phyloP scores from a whole-genome alignment of 306 rosid species.

The Vigna mungo region DNA sequence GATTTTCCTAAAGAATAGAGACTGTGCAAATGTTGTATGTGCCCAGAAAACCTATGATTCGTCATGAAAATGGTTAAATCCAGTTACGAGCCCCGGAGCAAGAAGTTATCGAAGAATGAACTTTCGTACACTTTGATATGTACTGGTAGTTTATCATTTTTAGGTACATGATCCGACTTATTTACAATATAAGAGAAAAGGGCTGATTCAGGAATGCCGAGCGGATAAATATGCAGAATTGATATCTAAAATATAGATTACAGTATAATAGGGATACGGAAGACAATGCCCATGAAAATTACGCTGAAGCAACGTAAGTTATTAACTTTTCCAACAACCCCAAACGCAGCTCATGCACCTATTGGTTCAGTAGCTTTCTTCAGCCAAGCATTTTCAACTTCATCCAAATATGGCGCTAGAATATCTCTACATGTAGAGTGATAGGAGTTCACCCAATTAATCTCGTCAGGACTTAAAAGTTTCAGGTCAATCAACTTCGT shows the following conservation, averaged over 20 bases:
- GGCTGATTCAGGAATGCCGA: not conserved
- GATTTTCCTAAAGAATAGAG: no score
- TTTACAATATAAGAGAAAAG: not conserved
- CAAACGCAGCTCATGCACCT: slow-evolving; percentile 49
- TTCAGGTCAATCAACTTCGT: slow-evolving; percentile 79
- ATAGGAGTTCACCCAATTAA: slow-evolving; percentile 84
- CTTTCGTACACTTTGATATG: not conserved
- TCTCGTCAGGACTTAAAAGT: slow-evolving; percentile 71
- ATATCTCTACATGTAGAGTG: slow-evolving; percentile 78
- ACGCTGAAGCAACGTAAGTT: slow-evolving; percentile 13
- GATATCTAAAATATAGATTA: slow-evolving; percentile 24
- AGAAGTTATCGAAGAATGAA: slow-evolving; percentile 3
- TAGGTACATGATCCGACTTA: slow-evolving; percentile 26
- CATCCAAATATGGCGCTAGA: slow-evolving; percentile 71
- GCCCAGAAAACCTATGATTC: not conserved
- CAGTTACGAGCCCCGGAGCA: not conserved
- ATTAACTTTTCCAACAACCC: slow-evolving; percentile 1
- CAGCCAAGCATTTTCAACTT: slow-evolving; percentile 85
- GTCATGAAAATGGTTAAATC: not conserved
- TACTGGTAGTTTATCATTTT: not conserved
- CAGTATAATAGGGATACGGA: slow-evolving; percentile 5
- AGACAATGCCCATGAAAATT: slow-evolving; percentile 21
- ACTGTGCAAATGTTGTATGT: no score
- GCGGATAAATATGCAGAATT: slow-evolving; percentile 1
- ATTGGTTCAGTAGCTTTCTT: slow-evolving; percentile 85